Base-by-base conservation (phyloP, 2,329 filamentous ascomycete species). In the Trichoderma pleuroti region DNA sequence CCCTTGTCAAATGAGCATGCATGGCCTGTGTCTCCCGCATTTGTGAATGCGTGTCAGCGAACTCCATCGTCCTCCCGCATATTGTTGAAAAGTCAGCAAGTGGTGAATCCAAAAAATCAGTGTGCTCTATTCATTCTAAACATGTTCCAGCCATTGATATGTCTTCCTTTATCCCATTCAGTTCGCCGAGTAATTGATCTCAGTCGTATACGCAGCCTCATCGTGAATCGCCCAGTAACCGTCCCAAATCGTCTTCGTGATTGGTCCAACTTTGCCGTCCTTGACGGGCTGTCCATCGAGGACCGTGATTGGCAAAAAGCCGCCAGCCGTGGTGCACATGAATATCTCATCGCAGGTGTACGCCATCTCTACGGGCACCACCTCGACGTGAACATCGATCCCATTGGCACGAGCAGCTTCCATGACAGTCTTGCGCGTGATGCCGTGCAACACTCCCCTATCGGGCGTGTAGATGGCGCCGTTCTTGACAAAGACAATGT, bases 281-380 rank as follows among this genome's bases (percentile, higher is more conserved):
- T 60, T 59, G 14, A 68, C 26, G 1, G 65, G 65, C 36, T 26
- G 65, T 14, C 65, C 65, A 21, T 68, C 65, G 7, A 68, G 65
- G 32, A 49, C 28, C n/a, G 65, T 68, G 10, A 68, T 68, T 12
- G 65, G 65, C 65, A 68, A 34, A 4, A 68, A 18, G 2, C 65
- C 65, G 16, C 65, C 65, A 2, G 65, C 65, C 1, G 65, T 68
- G 12, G 54, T 59, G 39, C 65, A 68, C 34, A 68, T 46, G 18
- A 68, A 68, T 2, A 68, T 68, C 65, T 68, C 65, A 34, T 68
- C 65, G 3, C 54, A 68, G 1, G 36, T 34, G n/a, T 68, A 68
- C 1, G 65, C 65, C 54, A 60, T 59, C 26, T 68, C 65, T n/a
- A 68, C 65, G 12, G 65, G 65, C 2, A 68, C 65, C 5, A 60